Evolutionary conservation across 148 eudicot species (phyloP).

Genomic region (Silene latifolia): DNA sequence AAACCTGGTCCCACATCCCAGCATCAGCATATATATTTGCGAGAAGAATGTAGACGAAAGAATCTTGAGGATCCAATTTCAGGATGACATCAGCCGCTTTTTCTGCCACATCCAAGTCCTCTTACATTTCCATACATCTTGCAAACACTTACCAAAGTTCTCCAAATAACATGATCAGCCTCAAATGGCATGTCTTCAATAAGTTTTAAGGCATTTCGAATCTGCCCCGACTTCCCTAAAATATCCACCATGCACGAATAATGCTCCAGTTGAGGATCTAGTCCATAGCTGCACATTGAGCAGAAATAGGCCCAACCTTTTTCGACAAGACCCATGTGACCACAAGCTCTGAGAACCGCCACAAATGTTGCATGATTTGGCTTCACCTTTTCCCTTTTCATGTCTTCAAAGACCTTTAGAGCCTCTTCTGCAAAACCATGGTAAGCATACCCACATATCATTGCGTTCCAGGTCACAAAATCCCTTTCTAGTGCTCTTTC

Average conservation of each 20-base stretch:
- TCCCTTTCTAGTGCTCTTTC: slow-evolving; percentile 54
- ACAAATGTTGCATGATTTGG: slow-evolving; percentile 91
- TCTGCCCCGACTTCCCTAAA: slow-evolving; percentile 66
- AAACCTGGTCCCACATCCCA: slow-evolving; percentile 73
- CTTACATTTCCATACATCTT: slow-evolving; percentile 77
- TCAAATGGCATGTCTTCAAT: slow-evolving; percentile 75
- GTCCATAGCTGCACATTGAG: slow-evolving; percentile 49
- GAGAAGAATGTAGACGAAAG: slow-evolving; percentile 67
- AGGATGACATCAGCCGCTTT: slow-evolving; percentile 59
- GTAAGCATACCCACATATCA: slow-evolving; percentile 79
- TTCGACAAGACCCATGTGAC: slow-evolving; percentile 71
- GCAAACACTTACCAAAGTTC: slow-evolving; percentile 77
- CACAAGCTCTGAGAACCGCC: slow-evolving; percentile 84
- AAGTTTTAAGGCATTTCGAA: slow-evolving; percentile 58
- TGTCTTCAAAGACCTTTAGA: slow-evolving; percentile 48
- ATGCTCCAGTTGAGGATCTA: slow-evolving; percentile 77
- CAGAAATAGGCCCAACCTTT: slow-evolving; percentile 58
- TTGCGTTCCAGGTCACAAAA: slow-evolving; percentile 88
- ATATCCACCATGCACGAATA: slow-evolving; percentile 85
- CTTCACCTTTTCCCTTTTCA: slow-evolving; percentile 56
- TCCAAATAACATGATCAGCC: slow-evolving; percentile 87
- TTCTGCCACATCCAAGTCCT: slow-evolving; percentile 81
- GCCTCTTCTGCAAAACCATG: slow-evolving; percentile 82
- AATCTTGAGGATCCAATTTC: slow-evolving; percentile 70
- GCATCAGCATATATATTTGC: slow-evolving; percentile 75